Evolutionary conservation across 352 stramenopile species (phyloP).

Genomic region (Phytophthora chlamydospora): DNA sequence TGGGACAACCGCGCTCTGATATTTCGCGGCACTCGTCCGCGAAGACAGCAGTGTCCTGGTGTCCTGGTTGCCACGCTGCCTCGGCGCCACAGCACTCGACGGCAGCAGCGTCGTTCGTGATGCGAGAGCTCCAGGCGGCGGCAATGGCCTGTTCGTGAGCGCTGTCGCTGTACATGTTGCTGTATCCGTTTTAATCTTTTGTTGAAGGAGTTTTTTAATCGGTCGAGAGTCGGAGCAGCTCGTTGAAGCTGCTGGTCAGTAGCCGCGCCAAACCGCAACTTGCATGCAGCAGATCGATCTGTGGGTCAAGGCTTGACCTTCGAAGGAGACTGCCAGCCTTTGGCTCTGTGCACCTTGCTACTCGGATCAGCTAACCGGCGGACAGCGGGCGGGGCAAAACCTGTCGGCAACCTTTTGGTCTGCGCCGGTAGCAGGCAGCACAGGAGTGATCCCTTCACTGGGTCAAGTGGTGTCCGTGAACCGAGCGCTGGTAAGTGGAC

Average conservation of each 20-base stretch:
- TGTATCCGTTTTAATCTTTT: slow-evolving; percentile 15
- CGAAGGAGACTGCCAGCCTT: background rate
- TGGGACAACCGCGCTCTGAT: slow-evolving; percentile 5
- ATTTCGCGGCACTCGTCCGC: slow-evolving; percentile 9
- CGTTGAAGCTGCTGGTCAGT: slow-evolving; percentile 30
- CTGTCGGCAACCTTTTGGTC: slow-evolving; percentile 7
- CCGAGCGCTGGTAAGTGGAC: slow-evolving; percentile 6
- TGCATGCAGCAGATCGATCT: slow-evolving; percentile 28
- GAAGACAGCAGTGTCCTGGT: background rate
- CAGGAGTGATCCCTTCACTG: slow-evolving; percentile 16
- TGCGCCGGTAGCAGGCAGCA: slow-evolving; percentile 41
- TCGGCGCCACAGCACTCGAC: background rate
- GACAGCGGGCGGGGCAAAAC: background rate
- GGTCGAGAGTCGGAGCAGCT: slow-evolving; percentile 26
- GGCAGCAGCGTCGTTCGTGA: too few species aligned
- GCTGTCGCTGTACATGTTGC: too few species aligned
- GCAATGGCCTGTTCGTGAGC: too few species aligned
- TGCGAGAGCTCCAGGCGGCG: too few species aligned
- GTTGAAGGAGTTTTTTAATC: slow-evolving; percentile 32
- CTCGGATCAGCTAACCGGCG: background rate
- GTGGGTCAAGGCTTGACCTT: slow-evolving; percentile 1
- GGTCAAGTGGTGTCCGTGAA: background rate
- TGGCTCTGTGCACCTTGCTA: slow-evolving; percentile 6
- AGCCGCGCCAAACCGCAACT: slow-evolving; percentile 17
- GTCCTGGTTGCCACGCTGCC: background rate